Base-by-base conservation (phyloP, 2,329 filamentous ascomycete genomes). In the Exophiala sideris region DNA sequence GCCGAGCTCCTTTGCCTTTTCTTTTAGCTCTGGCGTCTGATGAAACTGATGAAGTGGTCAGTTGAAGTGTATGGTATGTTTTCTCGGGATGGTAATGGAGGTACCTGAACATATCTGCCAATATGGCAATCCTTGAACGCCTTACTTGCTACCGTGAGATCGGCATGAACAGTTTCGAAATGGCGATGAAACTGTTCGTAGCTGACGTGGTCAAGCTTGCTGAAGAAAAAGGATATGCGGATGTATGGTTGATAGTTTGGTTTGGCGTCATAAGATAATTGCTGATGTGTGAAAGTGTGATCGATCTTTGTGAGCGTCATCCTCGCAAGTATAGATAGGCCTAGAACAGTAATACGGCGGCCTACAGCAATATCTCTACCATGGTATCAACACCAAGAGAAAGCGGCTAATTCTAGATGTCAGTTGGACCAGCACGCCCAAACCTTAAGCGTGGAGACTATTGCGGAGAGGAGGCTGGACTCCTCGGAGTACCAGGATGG, bases 91-190 rank as follows among this genome's bases (percentile, higher is more conserved):
- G 33, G 16, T n/a, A 38, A 21, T 10, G 11, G 5, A 12, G 11
- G 10, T 16, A 48, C 46, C 35, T 48, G 46, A 14, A 21, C 18
- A 48, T 48, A 48, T 21, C 46, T 3, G 10, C 14, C 9, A 24
- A 24, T 24, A 21, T 18, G 10, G 14, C 36, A 18, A n/a, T 48
- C 46, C 20, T 29, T 16, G 21, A 48, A 48, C 2, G 33, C 33
- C 35, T 48, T 48, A 11, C 14, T 39, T 6, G 46, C 46, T 11
- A 48, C 46, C n/a, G 46, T 48, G 5, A 48, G 20, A 39, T 48
- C 46, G n/a, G 46, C 46, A 29, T 48, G 46, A 14, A 48, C 32
- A 4, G 35, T 48, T 29, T 48, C 46, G 14, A 32, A 48, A n/a
- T 48, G 46, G 14, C 35, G 14, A 34, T 48, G 46, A 18, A 48